Conservation (phyloP, 2,329 filamentous ascomycete species). For the Aspergillus melleus region DNA sequence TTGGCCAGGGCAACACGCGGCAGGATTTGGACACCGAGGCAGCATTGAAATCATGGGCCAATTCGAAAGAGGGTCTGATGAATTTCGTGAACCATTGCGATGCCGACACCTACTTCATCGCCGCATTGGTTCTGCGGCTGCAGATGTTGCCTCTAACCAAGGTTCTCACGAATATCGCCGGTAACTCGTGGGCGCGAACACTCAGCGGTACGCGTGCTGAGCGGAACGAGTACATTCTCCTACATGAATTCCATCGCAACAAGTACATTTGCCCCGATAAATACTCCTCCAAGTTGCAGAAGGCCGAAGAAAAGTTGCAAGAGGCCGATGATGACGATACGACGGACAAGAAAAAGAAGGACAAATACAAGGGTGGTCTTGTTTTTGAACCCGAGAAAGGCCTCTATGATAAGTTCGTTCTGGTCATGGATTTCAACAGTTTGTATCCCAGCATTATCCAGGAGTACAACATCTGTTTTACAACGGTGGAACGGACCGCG, state of each 20-base stretch:
- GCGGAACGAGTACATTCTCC: conserved; percentile 97
- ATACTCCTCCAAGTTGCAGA: conserved; percentile 73
- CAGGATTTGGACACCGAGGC: conserved; percentile 86
- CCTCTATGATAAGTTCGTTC: conserved; percentile 94
- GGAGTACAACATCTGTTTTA: conserved; percentile 99
- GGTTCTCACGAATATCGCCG: conserved; percentile 91
- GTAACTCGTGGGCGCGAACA: conserved; percentile 97
- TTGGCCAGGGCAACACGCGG: conserved; percentile 69
- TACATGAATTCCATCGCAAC: conserved; percentile 94
- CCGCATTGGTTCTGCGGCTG: conserved; percentile 81
- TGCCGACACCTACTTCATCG: conserved; percentile 92
- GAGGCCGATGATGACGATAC: conserved; percentile 67
- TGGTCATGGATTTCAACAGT: conserved; percentile 99
- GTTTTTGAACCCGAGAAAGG: conserved; percentile 98
- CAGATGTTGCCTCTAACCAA: conserved; percentile 94
- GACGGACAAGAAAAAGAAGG: conserved; percentile 86
- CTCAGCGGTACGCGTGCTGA: conserved; percentile 94
- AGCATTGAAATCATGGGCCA: conserved; percentile 83
- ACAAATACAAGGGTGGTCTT: conserved; percentile 98
- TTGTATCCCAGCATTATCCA: conserved; percentile 98
- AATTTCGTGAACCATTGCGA: conserved; percentile 94
- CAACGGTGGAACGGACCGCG: conserved; percentile 79
- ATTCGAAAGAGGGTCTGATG: conserved; percentile 79
- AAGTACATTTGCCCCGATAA: conserved; percentile 99
- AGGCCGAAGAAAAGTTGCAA: conserved; percentile 67